These are phyloP conservation scores for Allomyces macrogynus DNA, from an alignment of 192 early-diverging fungal species.

Conservation along the genomic window DNA sequence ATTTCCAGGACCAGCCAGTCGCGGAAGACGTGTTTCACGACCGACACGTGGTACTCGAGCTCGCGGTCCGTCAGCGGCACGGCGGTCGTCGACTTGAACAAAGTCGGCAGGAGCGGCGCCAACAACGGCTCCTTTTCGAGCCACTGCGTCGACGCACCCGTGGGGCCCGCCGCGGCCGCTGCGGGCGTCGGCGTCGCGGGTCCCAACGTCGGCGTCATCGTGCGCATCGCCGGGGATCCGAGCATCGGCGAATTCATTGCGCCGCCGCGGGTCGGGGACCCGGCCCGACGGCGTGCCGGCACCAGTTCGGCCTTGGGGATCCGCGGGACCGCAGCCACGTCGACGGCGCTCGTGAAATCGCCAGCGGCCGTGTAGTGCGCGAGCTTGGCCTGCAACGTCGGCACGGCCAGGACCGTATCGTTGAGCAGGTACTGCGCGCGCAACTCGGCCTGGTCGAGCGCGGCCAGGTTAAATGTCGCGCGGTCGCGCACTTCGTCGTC, in stretches of 20 bases:
- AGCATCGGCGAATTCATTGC: conserved; percentile 2
- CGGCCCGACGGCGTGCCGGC: conserved; percentile 42
- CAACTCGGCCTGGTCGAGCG: conserved; percentile 43
- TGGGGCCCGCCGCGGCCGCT: conserved; percentile 8
- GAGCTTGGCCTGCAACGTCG: conserved; percentile 66
- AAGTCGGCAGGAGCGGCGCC: conserved; percentile 58
- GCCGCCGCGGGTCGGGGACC: conserved; percentile 19
- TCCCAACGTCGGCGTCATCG: conserved; percentile 8
- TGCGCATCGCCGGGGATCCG: conserved; percentile 9
- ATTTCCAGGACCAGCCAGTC: conserved; percentile 91
- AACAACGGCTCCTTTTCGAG: conserved; percentile 68
- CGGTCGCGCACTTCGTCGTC: conserved; percentile 98
- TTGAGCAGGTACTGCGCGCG: conserved; percentile 55
- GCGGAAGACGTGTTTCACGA: conserved; percentile 82
- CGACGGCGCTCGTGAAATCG: conserved; percentile 44
- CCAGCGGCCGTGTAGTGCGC: conserved; percentile 63
- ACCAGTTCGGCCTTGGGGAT: conserved; percentile 72
- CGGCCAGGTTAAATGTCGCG: conserved; percentile 65
- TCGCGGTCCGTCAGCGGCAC: conserved; percentile 77
- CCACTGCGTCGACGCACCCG: conserved; percentile 25
- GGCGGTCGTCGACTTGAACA: conserved; percentile 61
- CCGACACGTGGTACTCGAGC: conserved; percentile 83
- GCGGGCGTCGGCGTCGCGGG: conserved; percentile 1
- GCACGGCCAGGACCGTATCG: conserved; percentile 70
- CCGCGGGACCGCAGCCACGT: conserved; percentile 54